Conservation (phyloP, 23 red algal genomes). For the Gracilaria domingensis region DNA sequence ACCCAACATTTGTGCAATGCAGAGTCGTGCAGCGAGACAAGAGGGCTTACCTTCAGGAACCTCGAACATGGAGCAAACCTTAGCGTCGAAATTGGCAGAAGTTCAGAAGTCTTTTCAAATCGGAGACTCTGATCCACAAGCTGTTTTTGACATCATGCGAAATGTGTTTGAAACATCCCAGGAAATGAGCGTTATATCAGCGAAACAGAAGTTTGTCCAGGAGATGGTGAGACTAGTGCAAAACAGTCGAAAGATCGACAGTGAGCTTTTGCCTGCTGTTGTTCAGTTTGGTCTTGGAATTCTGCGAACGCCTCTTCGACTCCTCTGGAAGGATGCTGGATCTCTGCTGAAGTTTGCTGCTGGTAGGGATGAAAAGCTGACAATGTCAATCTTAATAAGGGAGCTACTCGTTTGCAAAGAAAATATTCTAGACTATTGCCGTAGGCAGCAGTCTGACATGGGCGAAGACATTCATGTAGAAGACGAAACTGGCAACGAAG, state of each 20-base stretch:
- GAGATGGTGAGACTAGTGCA: slow-evolving; percentile 40
- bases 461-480: not conserved
- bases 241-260: not conserved
- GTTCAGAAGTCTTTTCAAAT: slow-evolving; percentile 18
- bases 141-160: slow-evolving; percentile 17
- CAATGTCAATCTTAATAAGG: slow-evolving; percentile 14
- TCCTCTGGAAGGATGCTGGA: slow-evolving; percentile 50
- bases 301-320: slow-evolving; percentile 50
- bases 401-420: not conserved
- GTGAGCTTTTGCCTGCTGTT: not conserved
- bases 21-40: not conserved
- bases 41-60: not conserved
- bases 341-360: slow-evolving; percentile 30
- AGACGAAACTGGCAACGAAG: slow-evolving; percentile 16
- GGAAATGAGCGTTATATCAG: slow-evolving; percentile 19
- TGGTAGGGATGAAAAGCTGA: not conserved
- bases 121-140: not conserved
- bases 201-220: slow-evolving; percentile 15
- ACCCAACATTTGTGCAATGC: not conserved
- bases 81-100: not conserved
- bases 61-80: not conserved
- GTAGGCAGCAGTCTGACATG: not conserved
- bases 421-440: not conserved
- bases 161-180: slow-evolving; percentile 24
- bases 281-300: slow-evolving; percentile 62